These are phyloP conservation scores for Chaetomium cochliodes DNA, from an alignment of 495 filamentous ascomycete species.

Conservation along the genomic window DNA sequence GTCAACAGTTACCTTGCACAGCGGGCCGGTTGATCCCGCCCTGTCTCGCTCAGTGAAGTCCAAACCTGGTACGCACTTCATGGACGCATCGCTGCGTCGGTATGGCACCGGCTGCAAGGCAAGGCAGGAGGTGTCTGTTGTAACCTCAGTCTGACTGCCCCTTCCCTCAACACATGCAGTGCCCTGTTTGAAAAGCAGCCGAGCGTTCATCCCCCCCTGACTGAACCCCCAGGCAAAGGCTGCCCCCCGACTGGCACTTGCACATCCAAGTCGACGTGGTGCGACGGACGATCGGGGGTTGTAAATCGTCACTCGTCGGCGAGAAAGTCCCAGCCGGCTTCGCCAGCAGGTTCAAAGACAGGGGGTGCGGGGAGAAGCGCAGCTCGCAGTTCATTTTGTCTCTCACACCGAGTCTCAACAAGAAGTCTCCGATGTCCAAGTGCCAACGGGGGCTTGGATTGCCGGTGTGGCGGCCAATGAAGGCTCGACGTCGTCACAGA, in stretches of 20 bases:
- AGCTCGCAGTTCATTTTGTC: not conserved
- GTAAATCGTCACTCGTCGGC: not conserved
- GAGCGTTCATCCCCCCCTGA: not conserved
- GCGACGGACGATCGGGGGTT: not conserved
- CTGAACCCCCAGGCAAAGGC: not conserved
- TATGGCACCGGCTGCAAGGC: not conserved
- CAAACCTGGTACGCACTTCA: not conserved
- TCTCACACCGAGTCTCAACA: not conserved
- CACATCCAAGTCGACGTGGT: not conserved
- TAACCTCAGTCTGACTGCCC: not conserved
- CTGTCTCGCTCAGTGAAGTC: not conserved
- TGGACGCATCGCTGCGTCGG: not conserved
- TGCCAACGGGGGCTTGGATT: not conserved
- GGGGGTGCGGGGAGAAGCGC: not conserved
- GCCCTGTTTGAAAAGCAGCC: not conserved
- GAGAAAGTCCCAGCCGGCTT: not conserved
- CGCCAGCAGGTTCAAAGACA: not conserved
- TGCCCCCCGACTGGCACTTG: not conserved
- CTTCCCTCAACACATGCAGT: not conserved
- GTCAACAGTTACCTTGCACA: not conserved
- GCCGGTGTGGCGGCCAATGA: slow-evolving; percentile 12
- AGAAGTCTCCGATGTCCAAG: slow-evolving; percentile 7
- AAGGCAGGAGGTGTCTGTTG: not conserved
- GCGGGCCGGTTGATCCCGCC: not conserved
- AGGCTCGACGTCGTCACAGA: not conserved